Evolutionary conservation across 78 protist genomes (phyloP), one percentile per base, ranked within the genome.

Genomic region (Capsaspora owczarzaki): DNA sequence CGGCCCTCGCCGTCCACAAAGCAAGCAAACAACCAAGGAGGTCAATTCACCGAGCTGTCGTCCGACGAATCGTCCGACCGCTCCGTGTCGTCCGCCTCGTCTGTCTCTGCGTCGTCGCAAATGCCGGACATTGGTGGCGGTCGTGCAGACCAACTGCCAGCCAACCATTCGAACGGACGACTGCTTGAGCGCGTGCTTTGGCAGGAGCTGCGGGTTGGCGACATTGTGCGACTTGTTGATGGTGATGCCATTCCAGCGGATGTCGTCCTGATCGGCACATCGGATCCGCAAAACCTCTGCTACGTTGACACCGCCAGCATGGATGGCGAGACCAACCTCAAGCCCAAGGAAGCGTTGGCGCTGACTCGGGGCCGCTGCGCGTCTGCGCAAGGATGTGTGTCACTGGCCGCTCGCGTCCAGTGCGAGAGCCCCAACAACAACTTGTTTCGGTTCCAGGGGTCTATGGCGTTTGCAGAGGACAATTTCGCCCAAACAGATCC

Each of bases 241-340:
- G 79, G 56, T n/a, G 72, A 81, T 29, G 37, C 79, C 53, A n/a
- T 72, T 35, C 68, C 85, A 0, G 76, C 79, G 2, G 85, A 81
- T 49, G 0, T 81, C 74, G 22, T 81, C 27, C 23, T 63, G 12
- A 14, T 81, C 35, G n/a, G 44, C 68, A 38, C 79, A 23, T n/a
- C 40, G n/a, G 71, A 27, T 12, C 33, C 3, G 37, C 44, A 90
- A 41, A 97, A 95, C 38, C 61, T 84, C 37, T 90, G 93, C 61
- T 93, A 90, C 79, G 74, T 96, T 31, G 97, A 96, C 61, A 96
- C 99, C 0, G 46, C 94, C 38, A 90, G 92, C 44, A 78, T 96
- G 66, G 99, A 96, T 43, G 99, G 98, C n/a, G 85, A 82, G 80
- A 82, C 85, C 35, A 82, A 82, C 80, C 74, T 82, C 41, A 82